These are phyloP conservation scores for Cyclotella choctawhatcheeana DNA, from an alignment of 108 stramenopile species.

Conservation along the genomic window DNA sequence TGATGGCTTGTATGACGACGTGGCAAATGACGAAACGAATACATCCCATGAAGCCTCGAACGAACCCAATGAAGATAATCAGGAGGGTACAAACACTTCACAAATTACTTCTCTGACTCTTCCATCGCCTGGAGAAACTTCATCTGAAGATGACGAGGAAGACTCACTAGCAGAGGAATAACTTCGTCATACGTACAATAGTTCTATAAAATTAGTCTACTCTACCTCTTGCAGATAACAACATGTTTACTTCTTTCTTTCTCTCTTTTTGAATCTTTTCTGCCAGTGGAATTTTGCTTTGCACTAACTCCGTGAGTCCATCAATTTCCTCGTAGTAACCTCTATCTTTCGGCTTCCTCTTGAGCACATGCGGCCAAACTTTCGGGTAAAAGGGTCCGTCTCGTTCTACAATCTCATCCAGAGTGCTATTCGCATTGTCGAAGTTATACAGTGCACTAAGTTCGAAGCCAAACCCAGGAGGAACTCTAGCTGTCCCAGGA, in stretches of 20 bases:
- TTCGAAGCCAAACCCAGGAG: constrained; percentile 72
- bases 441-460: constrained; percentile 62
- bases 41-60: no score
- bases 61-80: not conserved
- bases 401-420: constrained; percentile 54
- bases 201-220: no score
- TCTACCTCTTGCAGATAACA: constrained; percentile 17
- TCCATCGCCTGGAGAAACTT: constrained; percentile 1
- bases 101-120: not conserved
- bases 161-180: not conserved
- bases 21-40: constrained; percentile 2
- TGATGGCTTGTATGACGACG: not conserved
- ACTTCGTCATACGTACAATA: no score
- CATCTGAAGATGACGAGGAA: not conserved
- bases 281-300: constrained; percentile 38
- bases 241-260: constrained; percentile 36
- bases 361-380: constrained; percentile 60
- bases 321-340: constrained; percentile 33
- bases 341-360: constrained; percentile 4
- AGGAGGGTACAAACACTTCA: not conserved
- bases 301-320: constrained; percentile 33
- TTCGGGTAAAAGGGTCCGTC: constrained; percentile 84
- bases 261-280: constrained; percentile 41
- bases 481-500: constrained; percentile 70
- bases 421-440: constrained; percentile 72